Percentiles rank a stretch among this genome's conserved stretches.
These are phyloP conservation scores for Ganoderma sinense DNA, from an alignment of 1,284 basidiomycete genomes.

Conservation along the genomic window DNA sequence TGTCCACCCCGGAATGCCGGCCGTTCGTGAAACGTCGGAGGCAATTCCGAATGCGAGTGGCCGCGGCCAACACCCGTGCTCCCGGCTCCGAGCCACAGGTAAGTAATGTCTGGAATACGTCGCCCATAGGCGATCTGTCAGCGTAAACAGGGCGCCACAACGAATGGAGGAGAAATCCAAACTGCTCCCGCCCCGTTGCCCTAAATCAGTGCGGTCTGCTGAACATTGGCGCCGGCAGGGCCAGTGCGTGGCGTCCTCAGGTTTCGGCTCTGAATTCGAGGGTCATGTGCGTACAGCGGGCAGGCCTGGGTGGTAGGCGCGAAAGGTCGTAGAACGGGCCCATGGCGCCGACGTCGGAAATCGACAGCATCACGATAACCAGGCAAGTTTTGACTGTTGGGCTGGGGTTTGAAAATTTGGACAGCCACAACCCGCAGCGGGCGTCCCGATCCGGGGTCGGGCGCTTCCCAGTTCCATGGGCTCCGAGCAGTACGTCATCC, in stretches of 20 bases:
- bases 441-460: background rate
- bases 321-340: too few species aligned
- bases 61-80: too few species aligned
- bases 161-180: background rate
- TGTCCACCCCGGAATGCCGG: background rate
- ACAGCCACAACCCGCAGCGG: background rate
- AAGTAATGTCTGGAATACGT: background rate
- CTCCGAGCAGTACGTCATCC: too few species aligned
- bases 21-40: background rate
- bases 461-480: background rate
- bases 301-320: background rate
- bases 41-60: background rate
- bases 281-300: too few species aligned
- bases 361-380: too few species aligned
- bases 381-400: background rate
- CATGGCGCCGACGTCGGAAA: too few species aligned
- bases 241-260: background rate
- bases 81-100: background rate
- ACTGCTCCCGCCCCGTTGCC: background rate
- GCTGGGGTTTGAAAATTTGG: background rate
- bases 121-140: background rate
- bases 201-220: background rate
- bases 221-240: background rate
- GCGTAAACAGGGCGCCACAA: too few species aligned
- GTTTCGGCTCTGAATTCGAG: background rate